A percentile compares a stretch with the other conserved stretches of the same genome.
phyloP scores from a whole-genome alignment of 768 basidiomycete genomes.

The Termitomyces sp. region DNA sequence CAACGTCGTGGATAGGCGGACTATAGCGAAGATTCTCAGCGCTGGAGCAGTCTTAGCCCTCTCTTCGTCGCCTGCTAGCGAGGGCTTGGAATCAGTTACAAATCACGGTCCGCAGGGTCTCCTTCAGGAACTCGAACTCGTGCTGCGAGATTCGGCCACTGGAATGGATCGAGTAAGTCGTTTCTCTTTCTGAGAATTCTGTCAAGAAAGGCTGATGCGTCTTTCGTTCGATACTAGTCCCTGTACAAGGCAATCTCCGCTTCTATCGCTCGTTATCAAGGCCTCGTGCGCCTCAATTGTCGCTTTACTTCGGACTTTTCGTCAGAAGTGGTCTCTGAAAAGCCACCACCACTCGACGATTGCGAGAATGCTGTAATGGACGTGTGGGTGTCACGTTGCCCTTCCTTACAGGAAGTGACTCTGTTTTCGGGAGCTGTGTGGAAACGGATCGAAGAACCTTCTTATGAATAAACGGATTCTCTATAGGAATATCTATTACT shows the following conservation, averaged over 20 bases:
- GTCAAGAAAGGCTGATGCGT: neutral
- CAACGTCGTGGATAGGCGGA: slow-evolving; percentile 34
- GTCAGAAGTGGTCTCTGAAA: neutral
- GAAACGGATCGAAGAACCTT: neutral
- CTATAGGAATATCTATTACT: neutral
- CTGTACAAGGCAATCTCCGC: slow-evolving; percentile 35
- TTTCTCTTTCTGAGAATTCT: neutral
- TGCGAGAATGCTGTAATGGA: slow-evolving; percentile 13
- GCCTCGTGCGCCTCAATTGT: slow-evolving; percentile 26
- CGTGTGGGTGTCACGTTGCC: slow-evolving; percentile 22
- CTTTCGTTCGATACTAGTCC: slow-evolving; percentile 16
- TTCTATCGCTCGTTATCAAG: slow-evolving; percentile 33
- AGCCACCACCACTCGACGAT: slow-evolving; percentile 3
- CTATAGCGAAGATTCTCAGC: slow-evolving; percentile 41
- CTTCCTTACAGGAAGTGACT: slow-evolving; percentile 18
- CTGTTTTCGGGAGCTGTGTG: slow-evolving; percentile 25
- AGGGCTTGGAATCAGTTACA: slow-evolving; percentile 18
- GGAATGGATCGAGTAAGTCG: slow-evolving; percentile 30
- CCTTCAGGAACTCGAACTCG: slow-evolving; percentile 23
- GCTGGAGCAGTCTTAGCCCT: slow-evolving; percentile 27
- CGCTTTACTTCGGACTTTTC: slow-evolving; percentile 9
- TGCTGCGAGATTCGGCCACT: slow-evolving; percentile 19
- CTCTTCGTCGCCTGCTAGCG: neutral
- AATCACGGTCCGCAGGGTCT: slow-evolving; percentile 13
- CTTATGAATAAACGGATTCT: neutral